Conservation (phyloP, 768 basidiomycete species). For the Xerocomellus dryophilus region DNA sequence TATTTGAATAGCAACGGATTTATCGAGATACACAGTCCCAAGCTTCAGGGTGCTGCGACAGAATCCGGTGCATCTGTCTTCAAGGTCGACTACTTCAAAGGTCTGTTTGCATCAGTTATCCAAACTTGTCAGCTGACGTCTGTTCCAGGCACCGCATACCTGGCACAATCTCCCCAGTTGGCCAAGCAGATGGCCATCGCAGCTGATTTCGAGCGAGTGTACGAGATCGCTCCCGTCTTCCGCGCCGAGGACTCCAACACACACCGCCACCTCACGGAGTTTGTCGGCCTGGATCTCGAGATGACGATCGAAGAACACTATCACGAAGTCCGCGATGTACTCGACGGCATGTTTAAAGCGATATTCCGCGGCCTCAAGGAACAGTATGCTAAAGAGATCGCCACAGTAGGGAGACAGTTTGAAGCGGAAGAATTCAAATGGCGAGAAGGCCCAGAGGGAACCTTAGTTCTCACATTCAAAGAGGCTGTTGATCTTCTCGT, state of each 20-base stretch:
- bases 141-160: slow-evolving; percentile 74
- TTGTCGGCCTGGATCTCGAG: slow-evolving; percentile 97
- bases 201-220: slow-evolving; percentile 96
- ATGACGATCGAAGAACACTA: slow-evolving; percentile 99
- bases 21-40: slow-evolving; percentile 95
- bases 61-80: slow-evolving; percentile 97
- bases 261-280: slow-evolving; percentile 97
- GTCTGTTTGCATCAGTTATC: slow-evolving; percentile 28
- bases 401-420: slow-evolving; percentile 78
- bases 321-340: slow-evolving; percentile 91
- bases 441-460: slow-evolving; percentile 65
- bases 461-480: slow-evolving; percentile 78
- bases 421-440: slow-evolving; percentile 96
- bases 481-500: slow-evolving; percentile 86
- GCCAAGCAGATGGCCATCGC: slow-evolving; percentile 99
- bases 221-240: slow-evolving; percentile 96
- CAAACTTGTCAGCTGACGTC: not conserved
- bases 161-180: slow-evolving; percentile 96
- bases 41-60: slow-evolving; percentile 94
- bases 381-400: slow-evolving; percentile 79
- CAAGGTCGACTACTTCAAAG: slow-evolving; percentile 98
- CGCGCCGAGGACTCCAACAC: slow-evolving; percentile 97
- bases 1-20: slow-evolving; percentile 74
- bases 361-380: slow-evolving; percentile 85
- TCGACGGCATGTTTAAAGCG: slow-evolving; percentile 81